These are phyloP conservation scores for Diaporthe sp. DNA, from an alignment of 2,329 filamentous ascomycete species.

Conservation along the genomic window DNA sequence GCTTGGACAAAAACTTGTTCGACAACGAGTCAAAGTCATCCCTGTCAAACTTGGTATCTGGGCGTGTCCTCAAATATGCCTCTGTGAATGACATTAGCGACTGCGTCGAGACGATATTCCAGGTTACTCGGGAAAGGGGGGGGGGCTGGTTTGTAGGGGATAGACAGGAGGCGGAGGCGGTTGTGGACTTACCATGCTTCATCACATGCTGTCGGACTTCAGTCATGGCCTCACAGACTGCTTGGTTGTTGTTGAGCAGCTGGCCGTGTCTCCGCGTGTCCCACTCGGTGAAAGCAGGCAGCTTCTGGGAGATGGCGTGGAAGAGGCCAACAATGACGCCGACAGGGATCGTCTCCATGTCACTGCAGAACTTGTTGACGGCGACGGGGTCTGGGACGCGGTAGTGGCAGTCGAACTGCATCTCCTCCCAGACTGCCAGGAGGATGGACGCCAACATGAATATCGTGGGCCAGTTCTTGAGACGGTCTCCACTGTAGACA, in stretches of 20 bases:
- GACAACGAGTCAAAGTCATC: constrained; percentile 95
- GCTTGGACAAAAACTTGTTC: constrained; percentile 96
- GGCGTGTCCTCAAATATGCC: constrained; percentile 85
- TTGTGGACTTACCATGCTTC: constrained; percentile 84
- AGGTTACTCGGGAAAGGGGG: no score
- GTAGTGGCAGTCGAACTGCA: constrained; percentile 99
- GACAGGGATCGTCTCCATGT: constrained; percentile 97
- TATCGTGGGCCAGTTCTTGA: constrained; percentile 99
- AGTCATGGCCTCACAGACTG: constrained; percentile 95
- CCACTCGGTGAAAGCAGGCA: constrained; percentile 94
- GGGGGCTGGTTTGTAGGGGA: no score
- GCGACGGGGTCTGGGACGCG: constrained; percentile 86
- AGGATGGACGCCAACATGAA: constrained; percentile 97
- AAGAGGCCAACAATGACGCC: constrained; percentile 97
- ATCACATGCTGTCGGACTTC: constrained; percentile 93
- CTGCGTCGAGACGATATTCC: not conserved
- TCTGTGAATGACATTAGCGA: constrained; percentile 72
- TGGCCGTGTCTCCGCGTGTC: constrained; percentile 92
- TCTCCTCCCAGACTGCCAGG: constrained; percentile 96
- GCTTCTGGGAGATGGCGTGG: constrained; percentile 97
- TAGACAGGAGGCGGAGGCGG: not conserved
- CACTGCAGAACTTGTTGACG: constrained; percentile 93
- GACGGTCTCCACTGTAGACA: constrained; percentile 95
- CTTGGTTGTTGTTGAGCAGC: constrained; percentile 88
- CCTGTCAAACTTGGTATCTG: constrained; percentile 86